Conservation (phyloP, 768 basidiomycete genomes). For the Inosperma sp. region DNA sequence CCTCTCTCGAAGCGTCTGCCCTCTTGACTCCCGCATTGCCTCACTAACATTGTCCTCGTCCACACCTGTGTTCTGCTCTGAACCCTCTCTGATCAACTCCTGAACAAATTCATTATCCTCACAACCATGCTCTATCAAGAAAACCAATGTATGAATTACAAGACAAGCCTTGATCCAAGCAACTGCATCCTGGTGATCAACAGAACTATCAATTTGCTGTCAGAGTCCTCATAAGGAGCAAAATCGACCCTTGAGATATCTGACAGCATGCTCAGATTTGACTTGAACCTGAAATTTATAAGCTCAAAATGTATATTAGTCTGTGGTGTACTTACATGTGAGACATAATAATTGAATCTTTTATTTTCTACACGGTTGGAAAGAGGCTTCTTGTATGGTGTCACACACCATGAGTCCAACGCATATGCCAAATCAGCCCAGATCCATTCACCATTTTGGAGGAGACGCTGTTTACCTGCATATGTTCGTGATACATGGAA, state of each 20-base stretch:
- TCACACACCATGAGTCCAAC: conserved; percentile 14
- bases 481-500: conserved; percentile 22
- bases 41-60: too few species aligned
- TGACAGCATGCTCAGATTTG: conserved; percentile 37
- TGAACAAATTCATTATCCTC: too few species aligned
- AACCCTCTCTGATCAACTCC: too few species aligned
- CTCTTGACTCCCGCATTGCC: too few species aligned
- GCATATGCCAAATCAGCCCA: conserved; percentile 41
- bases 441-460: conserved; percentile 30
- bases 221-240: conserved; percentile 30
- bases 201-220: too few species aligned
- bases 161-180: too few species aligned
- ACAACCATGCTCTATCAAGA: too few species aligned
- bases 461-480: conserved; percentile 16
- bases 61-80: too few species aligned
- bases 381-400: not conserved
- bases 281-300: conserved; percentile 34
- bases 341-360: conserved; percentile 22
- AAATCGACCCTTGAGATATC: conserved; percentile 38
- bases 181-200: too few species aligned
- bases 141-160: too few species aligned
- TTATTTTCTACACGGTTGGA: conserved; percentile 10
- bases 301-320: conserved; percentile 31
- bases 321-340: conserved; percentile 28
- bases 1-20: too few species aligned